These are phyloP conservation scores for Penicillium rolfsii DNA, from an alignment of 2,329 filamentous ascomycete species.

Conservation along the genomic window DNA sequence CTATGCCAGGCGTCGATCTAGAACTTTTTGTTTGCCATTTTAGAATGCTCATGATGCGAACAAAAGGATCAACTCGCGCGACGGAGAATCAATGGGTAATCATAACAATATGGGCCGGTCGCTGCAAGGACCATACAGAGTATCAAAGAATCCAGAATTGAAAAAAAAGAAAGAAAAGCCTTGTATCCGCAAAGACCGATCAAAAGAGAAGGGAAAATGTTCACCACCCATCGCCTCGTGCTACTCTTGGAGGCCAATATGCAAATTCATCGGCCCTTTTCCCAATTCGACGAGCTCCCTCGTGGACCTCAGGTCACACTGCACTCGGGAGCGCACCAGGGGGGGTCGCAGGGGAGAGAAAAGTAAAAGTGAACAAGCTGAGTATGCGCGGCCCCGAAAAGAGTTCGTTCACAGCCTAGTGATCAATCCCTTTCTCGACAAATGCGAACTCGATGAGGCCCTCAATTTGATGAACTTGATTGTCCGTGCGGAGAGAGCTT, in stretches of 20 bases:
- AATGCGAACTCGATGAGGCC: slow-evolving; percentile 9
- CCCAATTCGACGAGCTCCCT: slow-evolving; percentile 23
- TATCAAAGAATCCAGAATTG: slow-evolving; percentile 10
- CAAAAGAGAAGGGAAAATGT: slow-evolving; percentile 10
- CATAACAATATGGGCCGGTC: slow-evolving; percentile 32
- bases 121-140: slow-evolving; percentile 16
- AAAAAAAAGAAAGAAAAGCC: slow-evolving; percentile 10
- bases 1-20: slow-evolving; percentile 21
- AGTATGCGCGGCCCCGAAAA: slow-evolving; percentile 13
- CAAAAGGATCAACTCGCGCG: slow-evolving; percentile 12
- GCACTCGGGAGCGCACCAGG: slow-evolving; percentile 8
- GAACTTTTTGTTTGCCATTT: slow-evolving; percentile 25
- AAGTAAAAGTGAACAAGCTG: slow-evolving; percentile 24
- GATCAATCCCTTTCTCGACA: slow-evolving; percentile 13
- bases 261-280: slow-evolving; percentile 17
- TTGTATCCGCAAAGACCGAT: slow-evolving; percentile 9
- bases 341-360: slow-evolving; percentile 4
- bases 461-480: slow-evolving; percentile 19
- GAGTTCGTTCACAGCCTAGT: slow-evolving; percentile 11
- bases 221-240: slow-evolving; percentile 8
- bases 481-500: slow-evolving; percentile 25
- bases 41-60: slow-evolving; percentile 14
- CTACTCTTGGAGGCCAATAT: slow-evolving; percentile 12
- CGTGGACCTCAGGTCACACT: slow-evolving; percentile 13
- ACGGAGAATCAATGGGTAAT: slow-evolving; percentile 22